phyloP scores from a whole-genome alignment of 1,139 yeast species.

The Geotrichum bryndzae region DNA sequence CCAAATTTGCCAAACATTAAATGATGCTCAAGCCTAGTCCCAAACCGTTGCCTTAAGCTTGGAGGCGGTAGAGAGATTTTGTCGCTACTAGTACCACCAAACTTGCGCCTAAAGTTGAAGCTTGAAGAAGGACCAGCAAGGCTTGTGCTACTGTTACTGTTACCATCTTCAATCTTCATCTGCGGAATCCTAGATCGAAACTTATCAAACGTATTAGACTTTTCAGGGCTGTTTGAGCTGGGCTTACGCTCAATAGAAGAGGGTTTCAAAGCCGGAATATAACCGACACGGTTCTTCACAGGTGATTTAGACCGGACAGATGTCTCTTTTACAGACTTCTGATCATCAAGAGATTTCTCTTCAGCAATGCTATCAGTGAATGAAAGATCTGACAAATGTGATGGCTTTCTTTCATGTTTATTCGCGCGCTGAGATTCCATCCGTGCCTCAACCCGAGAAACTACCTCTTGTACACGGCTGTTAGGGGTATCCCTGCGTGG shows the following conservation, averaged over 20 bases:
- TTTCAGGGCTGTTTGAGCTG: slow-evolving; percentile 12
- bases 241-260: slow-evolving; percentile 4
- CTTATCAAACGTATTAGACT: slow-evolving; percentile 6
- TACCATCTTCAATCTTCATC: slow-evolving; percentile 8
- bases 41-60: slow-evolving; percentile 24
- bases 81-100: slow-evolving; percentile 2
- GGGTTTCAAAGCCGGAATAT: slow-evolving; percentile 13
- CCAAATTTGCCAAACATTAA: slow-evolving; percentile 21
- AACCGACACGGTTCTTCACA: slow-evolving; percentile 9
- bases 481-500: slow-evolving; percentile 14
- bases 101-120: slow-evolving; percentile 2
- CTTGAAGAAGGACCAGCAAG: slow-evolving; percentile 1
- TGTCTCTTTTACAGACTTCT: slow-evolving; percentile 1
- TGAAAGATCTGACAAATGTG: slow-evolving; percentile 11
- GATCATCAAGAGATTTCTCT: slow-evolving; percentile 1
- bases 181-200: slow-evolving; percentile 10
- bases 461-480: slow-evolving; percentile 17
- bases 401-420: slow-evolving; percentile 7
- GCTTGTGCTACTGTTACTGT: neutral
- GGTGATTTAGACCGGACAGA: slow-evolving; percentile 10
- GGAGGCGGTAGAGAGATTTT: slow-evolving; percentile 15
- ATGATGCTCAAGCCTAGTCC: slow-evolving; percentile 30
- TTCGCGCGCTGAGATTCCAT: neutral
- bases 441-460: slow-evolving; percentile 16
- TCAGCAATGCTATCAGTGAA: slow-evolving; percentile 8